phyloP scores from a whole-genome alignment of 176 grass and related monocot species.

The Alopecurus myosuroides region DNA sequence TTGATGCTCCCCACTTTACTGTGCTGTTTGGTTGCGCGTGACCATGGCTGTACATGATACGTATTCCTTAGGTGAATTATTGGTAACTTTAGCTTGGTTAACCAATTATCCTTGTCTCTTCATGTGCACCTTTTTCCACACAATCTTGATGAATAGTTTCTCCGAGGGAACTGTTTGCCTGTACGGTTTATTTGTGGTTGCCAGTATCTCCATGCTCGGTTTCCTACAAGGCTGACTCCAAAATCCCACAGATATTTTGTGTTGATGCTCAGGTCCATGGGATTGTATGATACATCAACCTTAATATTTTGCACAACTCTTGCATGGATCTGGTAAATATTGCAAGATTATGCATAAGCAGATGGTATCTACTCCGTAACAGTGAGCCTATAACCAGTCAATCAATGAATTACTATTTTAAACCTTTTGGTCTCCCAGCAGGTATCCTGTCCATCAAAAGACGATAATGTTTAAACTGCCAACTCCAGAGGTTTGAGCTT shows the following conservation, averaged over 20 bases:
- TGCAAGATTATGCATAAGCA: not conserved
- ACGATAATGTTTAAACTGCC: not conserved
- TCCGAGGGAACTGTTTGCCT: not conserved
- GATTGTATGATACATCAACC: conserved; percentile 7
- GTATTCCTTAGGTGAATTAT: conserved; percentile 33
- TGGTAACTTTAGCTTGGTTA: conserved; percentile 31
- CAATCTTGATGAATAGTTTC: conserved; percentile 7
- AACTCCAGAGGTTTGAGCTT: not conserved
- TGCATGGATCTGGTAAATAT: not conserved
- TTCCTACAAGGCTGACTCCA: not conserved
- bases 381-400: not conserved
- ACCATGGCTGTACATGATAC: not conserved
- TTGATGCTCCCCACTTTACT: not conserved
- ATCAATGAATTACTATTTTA: not conserved
- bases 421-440: not conserved
- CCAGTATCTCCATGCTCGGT: not conserved
- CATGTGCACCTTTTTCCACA: conserved; percentile 7
- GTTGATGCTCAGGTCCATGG: not conserved
- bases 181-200: conserved; percentile 3
- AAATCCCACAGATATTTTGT: not conserved
- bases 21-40: not conserved
- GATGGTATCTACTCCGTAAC: not conserved
- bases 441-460: not conserved
- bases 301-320: conserved; percentile 8
- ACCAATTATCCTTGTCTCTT: conserved; percentile 14